A percentile compares a stretch with the other conserved stretches of the same genome.
Evolutionary conservation across 306 rosid species (phyloP).

Genomic region (Castanea sativa): DNA sequence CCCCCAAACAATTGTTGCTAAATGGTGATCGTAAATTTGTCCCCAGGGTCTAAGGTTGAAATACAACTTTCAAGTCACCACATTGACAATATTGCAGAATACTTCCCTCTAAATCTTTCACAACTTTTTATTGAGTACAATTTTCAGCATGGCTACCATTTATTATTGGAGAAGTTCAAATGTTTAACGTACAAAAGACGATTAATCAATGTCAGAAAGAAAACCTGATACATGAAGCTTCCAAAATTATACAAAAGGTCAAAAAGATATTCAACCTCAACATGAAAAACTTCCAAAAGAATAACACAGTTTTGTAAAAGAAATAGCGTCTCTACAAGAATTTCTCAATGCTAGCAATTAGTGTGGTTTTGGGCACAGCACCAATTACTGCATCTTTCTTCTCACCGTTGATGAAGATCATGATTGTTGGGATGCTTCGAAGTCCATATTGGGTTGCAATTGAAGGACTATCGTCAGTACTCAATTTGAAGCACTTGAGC

Average conservation of each 20-base stretch:
- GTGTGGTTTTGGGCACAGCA: slow-evolving; percentile 13
- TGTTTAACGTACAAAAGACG: not conserved
- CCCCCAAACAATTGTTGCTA: no score
- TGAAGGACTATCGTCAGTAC: slow-evolving; percentile 14
- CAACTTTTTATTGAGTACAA: no score
- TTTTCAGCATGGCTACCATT: not conserved
- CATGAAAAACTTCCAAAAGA: not conserved
- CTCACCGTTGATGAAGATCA: slow-evolving; percentile 15
- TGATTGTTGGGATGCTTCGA: slow-evolving; percentile 13
- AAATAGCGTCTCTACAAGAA: not conserved
- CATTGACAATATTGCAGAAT: not conserved
- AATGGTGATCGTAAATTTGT: no score
- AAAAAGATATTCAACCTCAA: not conserved
- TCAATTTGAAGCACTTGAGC: slow-evolving; percentile 10
- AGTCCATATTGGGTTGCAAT: slow-evolving; percentile 8
- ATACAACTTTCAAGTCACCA: not conserved
- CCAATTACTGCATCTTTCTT: slow-evolving; percentile 7
- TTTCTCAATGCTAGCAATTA: slow-evolving; percentile 15
- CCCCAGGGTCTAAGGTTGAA: not conserved
- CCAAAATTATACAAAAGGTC: not conserved
- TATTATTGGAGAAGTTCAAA: not conserved
- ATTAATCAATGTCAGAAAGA: not conserved
- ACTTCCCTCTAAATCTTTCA: not conserved
- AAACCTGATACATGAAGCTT: not conserved
- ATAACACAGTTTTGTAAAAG: not conserved